Evolutionary conservation across 805 yeast genomes (phyloP).

Genomic region (Candida tallmaniae): DNA sequence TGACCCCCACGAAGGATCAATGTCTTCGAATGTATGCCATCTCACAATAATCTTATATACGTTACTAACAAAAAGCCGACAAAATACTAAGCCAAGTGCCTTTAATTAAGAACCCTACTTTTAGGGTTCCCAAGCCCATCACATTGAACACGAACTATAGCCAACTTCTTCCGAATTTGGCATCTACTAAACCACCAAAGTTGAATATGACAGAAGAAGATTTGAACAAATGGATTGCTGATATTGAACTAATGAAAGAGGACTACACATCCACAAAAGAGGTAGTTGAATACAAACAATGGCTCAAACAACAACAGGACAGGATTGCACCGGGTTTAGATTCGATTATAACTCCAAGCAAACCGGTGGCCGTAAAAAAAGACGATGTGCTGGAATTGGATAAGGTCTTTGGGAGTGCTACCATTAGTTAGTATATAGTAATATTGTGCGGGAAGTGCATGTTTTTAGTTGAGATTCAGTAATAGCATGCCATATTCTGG

Average conservation of each 20-base stretch:
- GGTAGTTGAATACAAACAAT: constrained; percentile 16
- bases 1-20: no score
- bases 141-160: constrained; percentile 47
- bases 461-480: no score
- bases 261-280: constrained; percentile 11
- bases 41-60: background rate
- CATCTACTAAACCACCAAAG: constrained; percentile 36
- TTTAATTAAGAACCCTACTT: constrained; percentile 47
- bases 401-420: constrained; percentile 21
- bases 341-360: constrained; percentile 25
- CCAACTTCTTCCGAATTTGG: constrained; percentile 30
- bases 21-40: background rate
- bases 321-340: constrained; percentile 41
- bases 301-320: constrained; percentile 28
- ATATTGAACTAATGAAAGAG: constrained; percentile 15
- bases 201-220: constrained; percentile 22
- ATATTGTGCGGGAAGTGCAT: no score
- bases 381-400: constrained; percentile 22
- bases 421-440: no score
- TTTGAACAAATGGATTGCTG: constrained; percentile 23
- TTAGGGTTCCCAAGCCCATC: constrained; percentile 52
- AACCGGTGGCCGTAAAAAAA: constrained; percentile 7
- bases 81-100: constrained; percentile 51
- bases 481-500: no score
- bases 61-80: constrained; percentile 31